Evolutionary conservation across 495 filamentous ascomycete species (phyloP), one percentile per base, ranked within the genome.

Genomic region (Penicillium mononematosum): DNA sequence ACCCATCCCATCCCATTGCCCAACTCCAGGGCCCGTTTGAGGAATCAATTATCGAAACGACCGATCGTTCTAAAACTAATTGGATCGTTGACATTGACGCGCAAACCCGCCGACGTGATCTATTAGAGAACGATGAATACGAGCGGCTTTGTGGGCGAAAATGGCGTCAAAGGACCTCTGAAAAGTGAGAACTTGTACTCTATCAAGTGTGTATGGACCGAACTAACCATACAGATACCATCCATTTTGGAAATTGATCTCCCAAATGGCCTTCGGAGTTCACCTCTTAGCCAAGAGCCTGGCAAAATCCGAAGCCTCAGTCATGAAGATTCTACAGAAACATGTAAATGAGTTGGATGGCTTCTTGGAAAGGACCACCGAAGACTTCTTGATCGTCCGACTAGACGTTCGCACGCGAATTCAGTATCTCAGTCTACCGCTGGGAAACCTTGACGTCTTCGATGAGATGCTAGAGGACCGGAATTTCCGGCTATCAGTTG

Each of bases 281-380:
- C 89, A 97, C 73, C 80, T 98, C 12, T 76, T 98, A 32, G 85
- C 93, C 34, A 86, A 92, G 62, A 83, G 84, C 46, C 82, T 95
- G 59, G 93, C 94, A 17, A 96, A 91, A 71, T 92, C 89, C 55
- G 88, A 97, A 41, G 79, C 83, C 17, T 85, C 92, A 58, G 93
- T 97, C 16, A 84, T 96, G 61, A 85, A 83, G 45, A 98, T 98
- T 46, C 82, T 98, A 45, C 90, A 96, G 67, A 84, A 79, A 19
- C 94, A 98, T 71, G 92, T 98, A 45, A 86, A 96, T 67, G 95
- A 97, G 67, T 80, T 98, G 36, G 94, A 98, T 69, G 85, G 86
- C 55, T 97, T 96, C 69, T 72, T 97, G 12, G 89, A 94, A 63
- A 82, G 85, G 34, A 91, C 90, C 0, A 82, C 88, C 11, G 91